Conservation (phyloP, 345 rosid species). For the Salix purpurea region DNA sequence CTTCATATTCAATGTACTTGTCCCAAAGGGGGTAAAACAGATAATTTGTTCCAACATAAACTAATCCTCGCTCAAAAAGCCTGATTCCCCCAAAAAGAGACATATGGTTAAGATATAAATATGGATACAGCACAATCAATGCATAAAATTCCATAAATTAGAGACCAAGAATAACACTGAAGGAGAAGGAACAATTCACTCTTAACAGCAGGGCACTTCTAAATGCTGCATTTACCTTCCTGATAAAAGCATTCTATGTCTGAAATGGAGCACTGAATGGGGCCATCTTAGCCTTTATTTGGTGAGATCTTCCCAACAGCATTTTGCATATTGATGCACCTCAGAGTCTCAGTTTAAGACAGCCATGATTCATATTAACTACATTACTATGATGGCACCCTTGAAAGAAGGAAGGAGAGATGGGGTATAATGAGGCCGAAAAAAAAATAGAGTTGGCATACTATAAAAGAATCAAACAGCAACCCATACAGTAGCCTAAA, state of each 20-base stretch:
- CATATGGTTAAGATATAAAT: conserved; percentile 15
- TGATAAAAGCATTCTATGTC: conserved; percentile 69
- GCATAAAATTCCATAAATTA: conserved; percentile 32
- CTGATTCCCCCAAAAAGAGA: conserved; percentile 36
- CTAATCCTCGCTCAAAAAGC: conserved; percentile 86
- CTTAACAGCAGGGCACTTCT: conserved; percentile 66
- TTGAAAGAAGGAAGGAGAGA: conserved; percentile 24
- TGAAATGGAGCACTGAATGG: conserved; percentile 74
- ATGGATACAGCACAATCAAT: conserved; percentile 13
- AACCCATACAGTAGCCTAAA: conserved; percentile 26
- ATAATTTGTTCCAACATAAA: conserved; percentile 90
- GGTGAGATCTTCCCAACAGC: conserved; percentile 93
- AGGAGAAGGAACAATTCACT: conserved; percentile 69
- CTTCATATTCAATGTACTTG: conserved; percentile 89
- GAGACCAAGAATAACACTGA: conserved; percentile 44
- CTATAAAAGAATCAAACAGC: conserved; percentile 33
- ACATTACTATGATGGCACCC: conserved; percentile 34
- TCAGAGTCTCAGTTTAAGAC: conserved; percentile 58
- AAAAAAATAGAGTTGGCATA: conserved; percentile 18
- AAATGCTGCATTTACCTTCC: conserved; percentile 96
- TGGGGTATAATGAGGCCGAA: conserved; percentile 22
- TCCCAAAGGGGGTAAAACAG: conserved; percentile 82
- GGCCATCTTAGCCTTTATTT: conserved; percentile 89
- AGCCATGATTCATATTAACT: conserved; percentile 38
- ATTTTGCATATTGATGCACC: conserved; percentile 80